Evolutionary conservation across 2,329 filamentous ascomycete species (phyloP).

Genomic region (Parascedosporium putredinis): DNA sequence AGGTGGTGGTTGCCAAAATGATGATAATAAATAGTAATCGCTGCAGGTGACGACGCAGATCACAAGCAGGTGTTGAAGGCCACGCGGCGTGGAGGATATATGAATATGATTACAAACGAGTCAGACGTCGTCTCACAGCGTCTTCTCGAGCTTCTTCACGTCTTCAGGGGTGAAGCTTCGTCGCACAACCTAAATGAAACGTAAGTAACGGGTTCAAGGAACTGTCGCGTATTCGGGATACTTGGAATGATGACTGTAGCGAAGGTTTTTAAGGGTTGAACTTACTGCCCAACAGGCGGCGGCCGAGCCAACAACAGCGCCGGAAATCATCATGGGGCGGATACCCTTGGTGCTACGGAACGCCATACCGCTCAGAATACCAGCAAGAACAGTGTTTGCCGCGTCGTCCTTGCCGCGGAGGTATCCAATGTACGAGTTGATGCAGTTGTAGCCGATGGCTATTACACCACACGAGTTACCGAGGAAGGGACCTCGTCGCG

Average conservation of each 20-base stretch:
- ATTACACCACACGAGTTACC: constrained; percentile 95
- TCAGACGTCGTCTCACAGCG: not conserved
- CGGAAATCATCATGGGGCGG: constrained; percentile 88
- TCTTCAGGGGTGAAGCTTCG: constrained; percentile 11
- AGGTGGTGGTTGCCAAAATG: not conserved
- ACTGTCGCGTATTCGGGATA: too few species aligned
- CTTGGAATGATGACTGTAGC: too few species aligned
- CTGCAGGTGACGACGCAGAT: not conserved
- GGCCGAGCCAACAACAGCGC: constrained; percentile 74
- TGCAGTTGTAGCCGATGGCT: constrained; percentile 89
- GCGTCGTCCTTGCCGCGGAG: constrained; percentile 79
- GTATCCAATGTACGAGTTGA: constrained; percentile 76
- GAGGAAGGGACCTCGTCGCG: constrained; percentile 82
- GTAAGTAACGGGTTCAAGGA: too few species aligned
- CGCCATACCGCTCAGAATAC: constrained; percentile 78
- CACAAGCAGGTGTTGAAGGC: not conserved
- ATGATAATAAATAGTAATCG: too few species aligned
- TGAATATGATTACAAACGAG: not conserved
- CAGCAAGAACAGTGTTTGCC: constrained; percentile 77
- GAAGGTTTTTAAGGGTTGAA: constrained; percentile 17
- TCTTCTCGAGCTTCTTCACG: constrained; percentile 7
- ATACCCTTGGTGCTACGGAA: constrained; percentile 94
- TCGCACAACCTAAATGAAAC: constrained; percentile 13
- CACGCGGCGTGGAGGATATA: not conserved
- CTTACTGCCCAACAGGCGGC: constrained; percentile 87